A percentile compares a stretch with the other conserved stretches of the same genome.
Evolutionary conservation across 345 rosid species (phyloP).

Genomic region (Arabidopsis suecica): DNA sequence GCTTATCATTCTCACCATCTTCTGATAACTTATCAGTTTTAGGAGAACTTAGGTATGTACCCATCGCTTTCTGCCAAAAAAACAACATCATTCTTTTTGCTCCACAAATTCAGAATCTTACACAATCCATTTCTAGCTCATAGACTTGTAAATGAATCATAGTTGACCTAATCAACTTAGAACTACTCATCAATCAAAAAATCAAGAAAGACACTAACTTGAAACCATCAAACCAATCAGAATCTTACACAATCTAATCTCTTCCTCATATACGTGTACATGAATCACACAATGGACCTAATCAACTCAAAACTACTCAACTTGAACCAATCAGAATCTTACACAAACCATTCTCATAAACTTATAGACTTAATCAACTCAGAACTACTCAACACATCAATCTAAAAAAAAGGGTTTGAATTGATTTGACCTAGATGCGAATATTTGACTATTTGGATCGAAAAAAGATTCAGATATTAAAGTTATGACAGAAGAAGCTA

Average conservation of each 20-base stretch:
- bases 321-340: constrained; percentile 10
- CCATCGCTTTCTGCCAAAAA: constrained; percentile 54
- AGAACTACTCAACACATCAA: not conserved
- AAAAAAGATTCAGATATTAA: constrained; percentile 31
- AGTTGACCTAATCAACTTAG: constrained; percentile 14
- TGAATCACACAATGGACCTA: constrained; percentile 1
- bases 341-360: not conserved
- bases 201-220: not conserved
- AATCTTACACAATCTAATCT: not conserved
- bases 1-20: constrained; percentile 67
- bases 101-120: not conserved
- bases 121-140: not conserved
- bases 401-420: not conserved
- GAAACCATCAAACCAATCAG: not conserved
- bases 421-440: constrained; percentile 25
- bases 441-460: constrained; percentile 31
- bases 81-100: not conserved
- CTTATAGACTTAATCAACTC: constrained; percentile 12
- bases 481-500: constrained; percentile 11
- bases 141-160: not conserved
- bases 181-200: not conserved
- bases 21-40: constrained; percentile 79
- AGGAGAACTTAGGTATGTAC: constrained; percentile 78
- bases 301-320: constrained; percentile 13
- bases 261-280: not conserved